phyloP scores from a whole-genome alignment of 345 rosid species.

The Salix suchowensis region DNA sequence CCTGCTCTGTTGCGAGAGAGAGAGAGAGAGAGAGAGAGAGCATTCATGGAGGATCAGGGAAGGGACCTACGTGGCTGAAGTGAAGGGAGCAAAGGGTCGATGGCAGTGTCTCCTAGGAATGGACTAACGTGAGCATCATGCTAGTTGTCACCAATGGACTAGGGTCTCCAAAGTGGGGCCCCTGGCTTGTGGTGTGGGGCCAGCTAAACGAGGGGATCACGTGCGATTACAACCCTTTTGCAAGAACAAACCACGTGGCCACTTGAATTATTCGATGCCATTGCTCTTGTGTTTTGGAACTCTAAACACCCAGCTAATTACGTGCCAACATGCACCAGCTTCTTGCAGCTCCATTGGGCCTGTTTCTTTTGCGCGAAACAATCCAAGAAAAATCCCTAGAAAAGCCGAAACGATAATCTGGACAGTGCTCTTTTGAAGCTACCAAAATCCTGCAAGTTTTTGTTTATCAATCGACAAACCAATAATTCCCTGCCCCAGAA shows the following conservation, averaged over 20 bases:
- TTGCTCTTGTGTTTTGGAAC: background rate
- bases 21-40: slow-evolving; percentile 17
- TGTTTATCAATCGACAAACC: slow-evolving; percentile 11
- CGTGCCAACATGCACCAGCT: too few species aligned
- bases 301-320: too few species aligned
- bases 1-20: slow-evolving; percentile 3
- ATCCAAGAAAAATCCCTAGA: background rate
- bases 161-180: slow-evolving; percentile 22
- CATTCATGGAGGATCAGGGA: slow-evolving; percentile 9
- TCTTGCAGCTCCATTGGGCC: too few species aligned
- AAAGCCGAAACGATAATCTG: background rate
- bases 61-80: slow-evolving; percentile 35
- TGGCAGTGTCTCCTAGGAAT: slow-evolving; percentile 47
- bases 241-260: slow-evolving; percentile 54
- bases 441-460: background rate
- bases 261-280: slow-evolving; percentile 20
- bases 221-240: slow-evolving; percentile 41
- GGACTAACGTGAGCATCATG: slow-evolving; percentile 58
- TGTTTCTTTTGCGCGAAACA: background rate
- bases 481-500: slow-evolving; percentile 10
- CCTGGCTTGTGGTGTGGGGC: slow-evolving; percentile 29
- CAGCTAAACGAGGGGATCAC: slow-evolving; percentile 44
- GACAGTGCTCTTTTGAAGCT: too few species aligned
- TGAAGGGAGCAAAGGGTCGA: slow-evolving; percentile 31
- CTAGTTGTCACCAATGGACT: slow-evolving; percentile 34